A percentile compares a stretch with the other conserved stretches of the same genome.
These are phyloP conservation scores for Hypoxylon sp. DNA, from an alignment of 2,329 filamentous ascomycete species.

Conservation along the genomic window DNA sequence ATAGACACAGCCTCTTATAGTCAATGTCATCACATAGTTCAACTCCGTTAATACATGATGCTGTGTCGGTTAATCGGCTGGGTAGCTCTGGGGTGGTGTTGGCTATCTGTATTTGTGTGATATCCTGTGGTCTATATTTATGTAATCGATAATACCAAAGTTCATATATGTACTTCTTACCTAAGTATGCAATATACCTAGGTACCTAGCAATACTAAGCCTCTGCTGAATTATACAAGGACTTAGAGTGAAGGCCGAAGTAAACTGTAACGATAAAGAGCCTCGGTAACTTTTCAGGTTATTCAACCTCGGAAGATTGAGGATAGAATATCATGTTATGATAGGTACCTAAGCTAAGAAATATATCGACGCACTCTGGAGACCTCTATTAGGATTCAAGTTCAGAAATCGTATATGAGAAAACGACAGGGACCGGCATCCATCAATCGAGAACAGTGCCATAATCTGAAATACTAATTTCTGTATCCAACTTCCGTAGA, in stretches of 20 bases:
- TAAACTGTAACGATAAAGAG: not conserved
- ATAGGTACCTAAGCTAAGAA: not conserved
- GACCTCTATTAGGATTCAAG: not conserved
- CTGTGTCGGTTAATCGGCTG: constrained; percentile 5
- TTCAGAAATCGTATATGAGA: not conserved
- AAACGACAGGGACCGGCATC: not conserved
- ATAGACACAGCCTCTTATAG: constrained; percentile 15
- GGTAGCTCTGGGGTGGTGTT: not conserved
- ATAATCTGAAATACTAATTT: not conserved
- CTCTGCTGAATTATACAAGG: not conserved
- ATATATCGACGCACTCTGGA: not conserved
- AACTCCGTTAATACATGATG: not conserved
- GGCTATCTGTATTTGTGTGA: not conserved
- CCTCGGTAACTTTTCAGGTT: no score
- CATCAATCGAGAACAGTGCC: not conserved
- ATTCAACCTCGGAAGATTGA: not conserved
- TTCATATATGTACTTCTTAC: constrained; percentile 14
- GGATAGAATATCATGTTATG: not conserved
- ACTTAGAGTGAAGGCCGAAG: constrained; percentile 8
- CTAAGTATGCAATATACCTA: constrained; percentile 3
- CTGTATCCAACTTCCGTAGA: not conserved
- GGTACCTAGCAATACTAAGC: constrained; percentile 9
- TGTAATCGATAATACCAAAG: not conserved
- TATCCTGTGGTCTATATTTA: constrained; percentile 4
- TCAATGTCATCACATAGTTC: not conserved